Evolutionary conservation across 768 basidiomycete species (phyloP).

Genomic region (Gymnopilus junonius): DNA sequence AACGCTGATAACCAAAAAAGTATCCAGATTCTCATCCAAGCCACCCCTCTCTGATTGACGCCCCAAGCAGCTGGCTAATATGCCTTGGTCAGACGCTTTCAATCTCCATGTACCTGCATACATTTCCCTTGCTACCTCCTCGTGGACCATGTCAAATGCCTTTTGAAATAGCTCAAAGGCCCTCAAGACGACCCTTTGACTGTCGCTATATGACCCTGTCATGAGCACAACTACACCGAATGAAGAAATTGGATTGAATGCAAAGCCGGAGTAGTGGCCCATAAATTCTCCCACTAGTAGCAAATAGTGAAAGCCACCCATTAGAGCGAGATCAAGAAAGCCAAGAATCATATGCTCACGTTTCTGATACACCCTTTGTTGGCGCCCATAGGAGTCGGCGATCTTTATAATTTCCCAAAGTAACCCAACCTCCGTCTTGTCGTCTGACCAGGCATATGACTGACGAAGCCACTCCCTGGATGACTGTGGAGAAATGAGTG

Average conservation of each 20-base stretch:
- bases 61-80: not conserved
- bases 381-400: not conserved
- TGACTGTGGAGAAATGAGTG: not conserved
- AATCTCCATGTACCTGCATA: not conserved
- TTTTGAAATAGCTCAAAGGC: not conserved
- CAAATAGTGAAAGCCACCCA: not conserved
- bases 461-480: not conserved
- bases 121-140: not conserved
- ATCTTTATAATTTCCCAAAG: constrained; percentile 2
- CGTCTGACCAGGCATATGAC: not conserved
- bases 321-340: not conserved
- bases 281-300: not conserved
- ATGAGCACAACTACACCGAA: not conserved
- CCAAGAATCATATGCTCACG: not conserved
- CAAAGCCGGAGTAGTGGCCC: constrained; percentile 2
- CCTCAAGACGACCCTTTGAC: not conserved
- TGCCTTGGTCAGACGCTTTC: not conserved
- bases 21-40: not conserved
- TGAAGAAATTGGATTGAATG: not conserved
- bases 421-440: constrained; percentile 1
- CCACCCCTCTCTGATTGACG: not conserved
- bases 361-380: not conserved
- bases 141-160: not conserved
- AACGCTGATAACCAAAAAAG: not conserved
- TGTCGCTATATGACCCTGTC: constrained; percentile 1